phyloP scores from a whole-genome alignment of 2,329 filamentous ascomycete genomes.

The Apiospora marii region DNA sequence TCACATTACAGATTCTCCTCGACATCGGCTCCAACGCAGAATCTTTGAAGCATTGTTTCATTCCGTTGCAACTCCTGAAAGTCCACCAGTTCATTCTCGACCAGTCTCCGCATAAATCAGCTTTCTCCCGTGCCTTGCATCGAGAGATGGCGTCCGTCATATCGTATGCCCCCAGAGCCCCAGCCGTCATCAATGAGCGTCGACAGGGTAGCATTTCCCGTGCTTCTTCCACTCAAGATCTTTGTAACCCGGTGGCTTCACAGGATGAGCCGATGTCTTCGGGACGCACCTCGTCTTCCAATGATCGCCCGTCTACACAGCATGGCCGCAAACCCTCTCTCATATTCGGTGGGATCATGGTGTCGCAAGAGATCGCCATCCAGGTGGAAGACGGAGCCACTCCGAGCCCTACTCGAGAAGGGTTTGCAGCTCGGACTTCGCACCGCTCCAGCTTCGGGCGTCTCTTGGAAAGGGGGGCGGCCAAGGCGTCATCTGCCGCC shows the following conservation, averaged over 20 bases:
- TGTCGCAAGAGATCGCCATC: slow-evolving; percentile 62
- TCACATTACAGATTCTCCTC: slow-evolving; percentile 68
- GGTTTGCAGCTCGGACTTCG: not conserved
- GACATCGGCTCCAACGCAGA: slow-evolving; percentile 65
- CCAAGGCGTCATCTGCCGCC: not conserved
- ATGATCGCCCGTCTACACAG: slow-evolving; percentile 33
- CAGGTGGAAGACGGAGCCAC: not conserved
- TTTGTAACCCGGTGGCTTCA: not conserved
- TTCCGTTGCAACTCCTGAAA: slow-evolving; percentile 71
- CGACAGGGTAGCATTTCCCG: not conserved
- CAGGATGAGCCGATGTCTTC: not conserved
- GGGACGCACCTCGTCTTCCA: slow-evolving; percentile 34
- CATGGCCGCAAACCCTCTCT: slow-evolving; percentile 29
- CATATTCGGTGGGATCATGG: slow-evolving; percentile 64
- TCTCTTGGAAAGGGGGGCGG: not conserved
- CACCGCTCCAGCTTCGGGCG: slow-evolving; percentile 1
- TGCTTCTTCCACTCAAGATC: not conserved
- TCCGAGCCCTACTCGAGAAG: not conserved
- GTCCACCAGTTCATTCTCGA: slow-evolving; percentile 69
- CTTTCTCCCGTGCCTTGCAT: slow-evolving; percentile 67
- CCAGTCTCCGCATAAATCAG: slow-evolving; percentile 60
- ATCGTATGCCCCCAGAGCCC: slow-evolving; percentile 29
- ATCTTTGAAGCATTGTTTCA: slow-evolving; percentile 62
- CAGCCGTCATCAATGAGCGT: slow-evolving; percentile 47
- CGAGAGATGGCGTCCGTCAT: slow-evolving; percentile 59